Evolutionary conservation across 1,284 basidiomycete genomes (phyloP), one percentile per base, ranked within the genome.

Genomic region (Ustilago bromivora): DNA sequence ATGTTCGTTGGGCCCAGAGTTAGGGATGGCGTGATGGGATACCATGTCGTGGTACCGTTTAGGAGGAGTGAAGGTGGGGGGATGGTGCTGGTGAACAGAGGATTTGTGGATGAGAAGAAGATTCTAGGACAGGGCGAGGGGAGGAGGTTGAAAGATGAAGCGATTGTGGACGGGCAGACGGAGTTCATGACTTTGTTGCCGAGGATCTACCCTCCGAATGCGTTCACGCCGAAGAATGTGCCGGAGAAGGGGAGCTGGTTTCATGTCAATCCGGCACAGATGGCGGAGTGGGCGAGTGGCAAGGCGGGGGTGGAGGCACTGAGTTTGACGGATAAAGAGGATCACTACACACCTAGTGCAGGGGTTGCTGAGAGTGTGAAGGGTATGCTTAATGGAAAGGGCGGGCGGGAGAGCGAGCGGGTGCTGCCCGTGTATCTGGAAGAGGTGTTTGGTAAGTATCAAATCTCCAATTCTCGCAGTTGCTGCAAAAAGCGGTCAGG

Each of bases 211-310:
- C 80, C 85, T 51, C 76, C 83, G 57, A 95, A 94, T 82, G 84
- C 84, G 5, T 99, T 97, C 84, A 95, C 94, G 2, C 95, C 96
- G 3, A 91, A 94, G 56, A 99, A 99, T 85, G 89, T 91, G 61
- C 92, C 94, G 0, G 89, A 91, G 51, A 89, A 91, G 72, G 92
- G 92, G 23, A 89, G 91, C 83, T 99, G 96, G 96, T 95, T 80
- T 80, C 81, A 94, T 82, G 98, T 95, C 92, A 91, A 91, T 34
- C 89, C 95, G 2, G 88, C 90, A 17, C 90, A 91, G 36, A 95
- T 99, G 91, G 91, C 93, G 2, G 89, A 92, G 61, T 90, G 90
- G 82, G 91, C 74, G 87, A 97, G 13, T 94, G 96, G 84, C 91
- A 93, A 81, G 92, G 96, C 62, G 93, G 94, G 81, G 90, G 94